Conservation (phyloP, 75 land plant species). For the Azolla pinnata region DNA sequence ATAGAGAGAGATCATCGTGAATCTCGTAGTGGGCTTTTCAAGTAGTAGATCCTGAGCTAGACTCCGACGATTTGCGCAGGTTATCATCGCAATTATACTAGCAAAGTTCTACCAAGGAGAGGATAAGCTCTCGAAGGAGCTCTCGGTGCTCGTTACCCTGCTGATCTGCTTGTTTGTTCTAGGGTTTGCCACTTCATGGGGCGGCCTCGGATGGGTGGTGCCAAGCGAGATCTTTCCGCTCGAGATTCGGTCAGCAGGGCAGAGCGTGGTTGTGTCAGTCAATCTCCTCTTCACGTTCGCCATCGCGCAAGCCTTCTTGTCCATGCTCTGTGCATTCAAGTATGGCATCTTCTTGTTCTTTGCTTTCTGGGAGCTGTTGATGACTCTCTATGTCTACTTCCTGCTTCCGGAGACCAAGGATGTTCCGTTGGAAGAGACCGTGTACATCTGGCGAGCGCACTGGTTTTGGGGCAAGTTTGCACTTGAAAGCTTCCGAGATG, state of each 20-base stretch:
- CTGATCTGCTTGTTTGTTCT: conserved; percentile 44
- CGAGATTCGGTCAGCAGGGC: conserved; percentile 86
- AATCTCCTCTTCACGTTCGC: conserved; percentile 75
- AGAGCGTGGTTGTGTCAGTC: conserved; percentile 61
- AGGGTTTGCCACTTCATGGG: conserved; percentile 91
- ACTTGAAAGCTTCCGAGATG: background rate
- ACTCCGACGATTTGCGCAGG: conserved; percentile 18
- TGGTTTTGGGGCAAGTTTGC: conserved; percentile 66
- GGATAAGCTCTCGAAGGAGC: conserved; percentile 26
- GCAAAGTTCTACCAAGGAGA: conserved; percentile 46
- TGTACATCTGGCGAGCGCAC: conserved; percentile 44
- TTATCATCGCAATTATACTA: conserved; percentile 38
- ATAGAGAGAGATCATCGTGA: background rate
- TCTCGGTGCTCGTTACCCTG: conserved; percentile 38
- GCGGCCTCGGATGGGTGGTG: conserved; percentile 82
- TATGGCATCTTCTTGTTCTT: conserved; percentile 79
- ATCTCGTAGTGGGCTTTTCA: background rate
- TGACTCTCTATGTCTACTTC: conserved; percentile 54
- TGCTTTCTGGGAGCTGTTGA: conserved; percentile 47
- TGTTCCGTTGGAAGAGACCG: conserved; percentile 67
- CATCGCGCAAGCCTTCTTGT: conserved; percentile 72
- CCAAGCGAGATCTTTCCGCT: conserved; percentile 85
- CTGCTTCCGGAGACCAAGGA: conserved; percentile 86
- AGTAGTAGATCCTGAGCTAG: background rate
- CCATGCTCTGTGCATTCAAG: conserved; percentile 47